Evolutionary conservation across 768 basidiomycete genomes (phyloP), one percentile per base, ranked within the genome.

Genomic region (Chalciporus chontae): DNA sequence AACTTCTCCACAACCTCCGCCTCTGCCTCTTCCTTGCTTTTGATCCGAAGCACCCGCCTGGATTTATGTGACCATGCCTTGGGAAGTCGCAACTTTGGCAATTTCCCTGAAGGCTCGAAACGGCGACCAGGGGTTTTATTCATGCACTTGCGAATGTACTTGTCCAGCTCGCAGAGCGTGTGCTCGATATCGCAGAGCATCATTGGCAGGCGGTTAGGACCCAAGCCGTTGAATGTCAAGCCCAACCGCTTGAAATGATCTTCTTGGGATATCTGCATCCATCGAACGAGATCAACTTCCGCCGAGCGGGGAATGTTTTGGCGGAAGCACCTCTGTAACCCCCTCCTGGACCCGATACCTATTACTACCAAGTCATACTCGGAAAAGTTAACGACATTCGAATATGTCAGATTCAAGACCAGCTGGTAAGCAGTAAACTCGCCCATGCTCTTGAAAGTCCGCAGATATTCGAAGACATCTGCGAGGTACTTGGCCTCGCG

Each of bases 161-260:
- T 87, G 69, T 89, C 85, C 40, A 85, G 73, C 62, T 91, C 89
- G 68, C 89, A 91, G 14, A 90, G 68, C 1, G 82, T 73, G 62
- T 91, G 89, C 69, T 91, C 89, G 46, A 90, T 71, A 62, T 91
- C 89, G 32, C 81, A 79, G 43, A 88, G 69, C 56, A 76, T 74
- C 73, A 85, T 79, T 7, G 78, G 77, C 11, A 78, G 69, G 14
- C 61, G 56, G 3, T 73, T 51, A 0, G 75, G 72, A 15, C 83
- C 80, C 10, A 85, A 68, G 15, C 76, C 77, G 0, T 73, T 68
- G 54, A 84, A 81, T 0, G 69, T 48, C 37, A 85, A 59, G 4
- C 80, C 79, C 29, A 86, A 70, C 14, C 84, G 78, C 40, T 73
- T 60, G 59, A 87, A 89, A 49, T 87, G 83, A 6, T 74, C 62